A percentile compares a stretch with the other conserved stretches of the same genome.
phyloP scores from a whole-genome alignment of 2,329 filamentous ascomycete species.

The Paecilomyces niveus region DNA sequence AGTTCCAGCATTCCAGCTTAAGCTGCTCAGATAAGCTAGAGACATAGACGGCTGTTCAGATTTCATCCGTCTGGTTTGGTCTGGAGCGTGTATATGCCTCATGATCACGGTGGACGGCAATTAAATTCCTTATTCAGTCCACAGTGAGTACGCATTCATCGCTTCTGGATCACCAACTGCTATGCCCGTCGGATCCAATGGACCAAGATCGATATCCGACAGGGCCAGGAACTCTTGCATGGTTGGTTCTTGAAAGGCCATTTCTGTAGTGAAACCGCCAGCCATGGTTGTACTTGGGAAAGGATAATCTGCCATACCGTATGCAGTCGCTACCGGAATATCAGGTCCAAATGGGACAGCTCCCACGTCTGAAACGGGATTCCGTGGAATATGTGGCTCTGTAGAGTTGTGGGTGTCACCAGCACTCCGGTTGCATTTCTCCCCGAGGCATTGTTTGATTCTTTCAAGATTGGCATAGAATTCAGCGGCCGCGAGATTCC shows the following conservation, averaged over 20 bases:
- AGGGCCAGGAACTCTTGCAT: slow-evolving; percentile 34
- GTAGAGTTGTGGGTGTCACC: neutral
- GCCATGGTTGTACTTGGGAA: slow-evolving; percentile 13
- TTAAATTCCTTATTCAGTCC: neutral
- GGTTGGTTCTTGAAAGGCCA: slow-evolving; percentile 31
- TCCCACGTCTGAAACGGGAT: neutral
- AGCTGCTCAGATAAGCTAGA: too few species aligned
- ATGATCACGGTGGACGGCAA: too few species aligned
- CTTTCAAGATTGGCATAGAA: slow-evolving; percentile 27
- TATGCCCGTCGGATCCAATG: slow-evolving; percentile 28
- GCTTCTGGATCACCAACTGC: slow-evolving; percentile 27
- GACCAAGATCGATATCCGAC: slow-evolving; percentile 28
- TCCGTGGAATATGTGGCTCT: neutral
- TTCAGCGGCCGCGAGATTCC: slow-evolving; percentile 27
- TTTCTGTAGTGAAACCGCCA: slow-evolving; percentile 28
- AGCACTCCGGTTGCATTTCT: neutral
- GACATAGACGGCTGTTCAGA: too few species aligned
- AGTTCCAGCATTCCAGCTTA: too few species aligned
- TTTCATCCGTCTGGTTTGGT: too few species aligned
- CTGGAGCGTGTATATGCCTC: too few species aligned
- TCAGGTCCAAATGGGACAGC: neutral
- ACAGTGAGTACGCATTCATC: slow-evolving; percentile 18
- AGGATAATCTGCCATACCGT: neutral
- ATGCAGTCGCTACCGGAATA: neutral
- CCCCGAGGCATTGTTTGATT: slow-evolving; percentile 21